Conservation (phyloP, 768 basidiomycete genomes). For the Phlegmacium glaucopus region DNA sequence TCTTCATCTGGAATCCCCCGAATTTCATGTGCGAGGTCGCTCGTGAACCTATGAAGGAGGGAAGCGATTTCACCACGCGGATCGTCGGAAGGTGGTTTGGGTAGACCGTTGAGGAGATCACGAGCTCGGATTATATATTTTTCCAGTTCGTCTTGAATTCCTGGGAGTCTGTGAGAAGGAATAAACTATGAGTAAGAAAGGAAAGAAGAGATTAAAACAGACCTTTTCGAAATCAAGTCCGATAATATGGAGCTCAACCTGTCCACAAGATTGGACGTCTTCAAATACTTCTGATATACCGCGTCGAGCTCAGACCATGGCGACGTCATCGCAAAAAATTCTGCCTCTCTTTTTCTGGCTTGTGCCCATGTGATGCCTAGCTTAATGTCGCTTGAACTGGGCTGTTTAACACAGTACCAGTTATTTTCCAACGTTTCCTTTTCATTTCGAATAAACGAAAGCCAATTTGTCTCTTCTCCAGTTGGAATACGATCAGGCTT, state of each 20-base stretch:
- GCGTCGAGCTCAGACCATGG: constrained; percentile 57
- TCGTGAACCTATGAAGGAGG: constrained; percentile 44
- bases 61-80: constrained; percentile 54
- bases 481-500: constrained; percentile 41
- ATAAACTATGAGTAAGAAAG: constrained; percentile 8
- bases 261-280: constrained; percentile 55
- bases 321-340: constrained; percentile 48
- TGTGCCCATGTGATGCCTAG: constrained; percentile 53
- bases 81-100: constrained; percentile 51
- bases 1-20: constrained; percentile 50
- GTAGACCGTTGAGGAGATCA: constrained; percentile 28
- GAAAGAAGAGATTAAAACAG: constrained; percentile 5
- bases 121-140: constrained; percentile 39
- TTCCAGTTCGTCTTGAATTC: constrained; percentile 57
- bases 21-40: constrained; percentile 40
- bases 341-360: constrained; percentile 53
- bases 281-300: constrained; percentile 47
- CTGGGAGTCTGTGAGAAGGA: constrained; percentile 47
- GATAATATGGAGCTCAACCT: constrained; percentile 59
- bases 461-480: constrained; percentile 55
- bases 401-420: constrained; percentile 61
- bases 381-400: constrained; percentile 47
- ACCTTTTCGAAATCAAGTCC: constrained; percentile 62
- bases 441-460: constrained; percentile 54
- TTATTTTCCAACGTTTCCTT: constrained; percentile 47